Base-by-base conservation (phyloP, 2,329 filamentous ascomycete genomes). In the Pseudogymnoascus sp. region DNA sequence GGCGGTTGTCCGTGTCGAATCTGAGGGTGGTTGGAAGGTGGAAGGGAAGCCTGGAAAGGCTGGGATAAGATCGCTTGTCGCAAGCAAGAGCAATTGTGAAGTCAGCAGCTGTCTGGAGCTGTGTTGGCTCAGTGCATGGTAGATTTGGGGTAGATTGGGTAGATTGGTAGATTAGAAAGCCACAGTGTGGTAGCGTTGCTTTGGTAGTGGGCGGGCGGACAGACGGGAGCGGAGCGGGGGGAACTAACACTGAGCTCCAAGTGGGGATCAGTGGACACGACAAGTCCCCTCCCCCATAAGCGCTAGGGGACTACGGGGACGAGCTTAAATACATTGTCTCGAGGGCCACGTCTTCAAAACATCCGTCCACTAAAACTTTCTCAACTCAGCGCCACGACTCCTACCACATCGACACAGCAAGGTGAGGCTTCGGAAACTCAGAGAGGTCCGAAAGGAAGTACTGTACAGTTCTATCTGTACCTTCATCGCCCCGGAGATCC, bases 301-400 rank as follows among this genome's bases (percentile, higher is more conserved):
- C 28, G 50, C 50, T 21, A 56, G 50, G 50, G 25, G 23, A 28
- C 21, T 25, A n/a, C 12, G 44, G 21, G 23, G 28, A 56, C 50
- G 28, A 56, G 50, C 50, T 56, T 56, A 56, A 56, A 56, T 56
- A 56, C 50, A 56, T 56, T 36, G 50, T 56, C 16, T 56, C 50
- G 28, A 56, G 3, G 25, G 50, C 50, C 50, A 56, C 50, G 50
- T 56, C 50, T 34, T 18, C 28, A 36, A 36, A 21, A 56, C 50
- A 34, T 21, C 50, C 28, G 50, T 14, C 50, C 28, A 56, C 50
- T 56, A 56, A 16, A 56, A 12, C 5, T 14, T 36, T 28, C 50
- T 11, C 10, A 12, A 56, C 50, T 56, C 16, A 56, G 50, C n/a
- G 28, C 16, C 50, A 36, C 25, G 50, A 11, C 50, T 18, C 28